Evolutionary conservation across 2,329 filamentous ascomycete genomes (phyloP), one percentile per base, ranked within the genome.

Genomic region (Verruconis gallopava): DNA sequence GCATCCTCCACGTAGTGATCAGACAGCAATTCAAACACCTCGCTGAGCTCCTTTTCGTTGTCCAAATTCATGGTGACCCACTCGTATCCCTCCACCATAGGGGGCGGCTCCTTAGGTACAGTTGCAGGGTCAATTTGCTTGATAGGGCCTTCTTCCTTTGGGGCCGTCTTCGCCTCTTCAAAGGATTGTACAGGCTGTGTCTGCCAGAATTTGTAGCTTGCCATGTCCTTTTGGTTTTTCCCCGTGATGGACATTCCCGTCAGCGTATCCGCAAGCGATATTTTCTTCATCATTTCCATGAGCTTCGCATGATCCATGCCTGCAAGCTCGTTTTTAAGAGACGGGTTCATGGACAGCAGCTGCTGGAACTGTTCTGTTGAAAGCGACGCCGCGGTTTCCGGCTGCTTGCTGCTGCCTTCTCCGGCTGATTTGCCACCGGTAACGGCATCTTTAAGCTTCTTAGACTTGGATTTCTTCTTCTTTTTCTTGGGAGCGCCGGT

Each of bases 1-100:
- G 86, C 82, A 59, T 98, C 91, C 65, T 98, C 91, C 46, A 98
- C 91, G 51, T 96, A 98, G 64, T 98, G 91, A 43, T 85, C 82
- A 50, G 84, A 85, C 45, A 98, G 70, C 50, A 98, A 68, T 51
- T 94, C 84, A 62, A 88, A 94, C 4, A 98, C 79, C 65, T 98
- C 91, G 54, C 85, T 77, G 48, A 61, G 53, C 55, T 80, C 81
- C 25, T 71, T 73, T 37, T 85, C 78, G 51, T 86, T 74, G 17
- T 75, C 78, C 51, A 98, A 66, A 58, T 98, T 85, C 62, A 98
- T 76, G 12, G 83, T 85, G 37, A 85, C 81, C 91, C 91, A 98
- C 60, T 95, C 86, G 56, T 95, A 98, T 5, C 85, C 75, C 3
- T 91, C 54, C 42, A 57, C 59, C 51, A 98, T 70, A 37, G 77